These are phyloP conservation scores for Candida incommunis DNA, from an alignment of 805 yeast genomes.

Conservation along the genomic window DNA sequence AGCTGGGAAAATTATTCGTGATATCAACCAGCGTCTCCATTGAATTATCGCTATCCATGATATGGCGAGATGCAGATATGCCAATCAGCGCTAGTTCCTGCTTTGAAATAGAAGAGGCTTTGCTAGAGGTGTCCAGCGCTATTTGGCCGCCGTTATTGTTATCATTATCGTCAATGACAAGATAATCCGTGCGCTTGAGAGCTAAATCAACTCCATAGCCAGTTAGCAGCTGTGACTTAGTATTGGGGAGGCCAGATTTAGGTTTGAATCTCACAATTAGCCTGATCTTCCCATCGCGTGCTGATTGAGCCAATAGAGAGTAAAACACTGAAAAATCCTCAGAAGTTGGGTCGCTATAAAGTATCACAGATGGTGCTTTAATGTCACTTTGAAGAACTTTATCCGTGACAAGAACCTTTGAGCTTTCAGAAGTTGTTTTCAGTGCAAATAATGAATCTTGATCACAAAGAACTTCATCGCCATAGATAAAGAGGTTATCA, in stretches of 20 bases:
- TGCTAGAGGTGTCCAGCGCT: slow-evolving; percentile 13
- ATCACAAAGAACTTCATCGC: neutral
- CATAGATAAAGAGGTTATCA: neutral
- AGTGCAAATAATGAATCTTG: neutral
- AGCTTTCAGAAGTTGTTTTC: neutral
- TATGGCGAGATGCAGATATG: slow-evolving; percentile 19
- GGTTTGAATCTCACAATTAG: neutral
- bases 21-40: slow-evolving; percentile 27
- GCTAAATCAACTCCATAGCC: slow-evolving; percentile 61
- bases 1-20: slow-evolving; percentile 39
- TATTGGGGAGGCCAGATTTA: neutral
- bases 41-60: slow-evolving; percentile 21
- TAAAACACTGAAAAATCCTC: neutral
- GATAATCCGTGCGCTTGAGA: slow-evolving; percentile 51
- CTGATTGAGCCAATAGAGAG: neutral
- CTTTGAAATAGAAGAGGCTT: slow-evolving; percentile 11
- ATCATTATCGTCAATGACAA: slow-evolving; percentile 41
- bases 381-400: neutral
- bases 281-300: neutral
- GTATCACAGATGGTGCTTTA: neutral
- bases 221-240: slow-evolving; percentile 8
- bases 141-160: slow-evolving; percentile 8
- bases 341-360: neutral
- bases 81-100: slow-evolving; percentile 17
- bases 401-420: neutral